Conservation (phyloP, 2,329 filamentous ascomycete species). For the Diaporthe sp. region DNA sequence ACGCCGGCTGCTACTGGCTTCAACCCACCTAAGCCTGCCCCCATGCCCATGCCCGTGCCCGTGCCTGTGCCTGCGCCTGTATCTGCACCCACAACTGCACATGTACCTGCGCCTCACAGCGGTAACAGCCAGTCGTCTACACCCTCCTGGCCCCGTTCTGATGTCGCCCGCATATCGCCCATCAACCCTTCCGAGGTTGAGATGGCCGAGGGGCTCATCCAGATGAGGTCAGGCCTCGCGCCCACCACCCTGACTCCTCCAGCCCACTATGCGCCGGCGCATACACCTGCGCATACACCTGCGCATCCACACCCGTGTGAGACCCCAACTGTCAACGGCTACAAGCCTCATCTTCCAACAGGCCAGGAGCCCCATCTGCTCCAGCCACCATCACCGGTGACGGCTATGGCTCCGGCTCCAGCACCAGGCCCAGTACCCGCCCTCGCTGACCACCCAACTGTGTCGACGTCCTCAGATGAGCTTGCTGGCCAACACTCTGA, state of each 20-base stretch:
- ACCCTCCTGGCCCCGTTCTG: not conserved
- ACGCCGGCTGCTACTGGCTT: slow-evolving; percentile 11
- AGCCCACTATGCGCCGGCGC: slow-evolving; percentile 19
- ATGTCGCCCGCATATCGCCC: slow-evolving; percentile 1
- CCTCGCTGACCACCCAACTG: slow-evolving; percentile 14
- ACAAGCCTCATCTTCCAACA: not conserved
- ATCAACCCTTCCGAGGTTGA: slow-evolving; percentile 28
- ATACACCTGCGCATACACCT: not conserved
- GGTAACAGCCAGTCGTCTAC: not conserved
- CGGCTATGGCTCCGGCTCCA: not conserved
- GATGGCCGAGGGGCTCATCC: slow-evolving; percentile 32
- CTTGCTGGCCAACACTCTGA: slow-evolving; percentile 27
- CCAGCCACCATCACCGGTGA: not conserved
- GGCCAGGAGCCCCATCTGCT: not conserved
- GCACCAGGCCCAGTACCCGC: not conserved
- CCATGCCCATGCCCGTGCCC: not conserved
- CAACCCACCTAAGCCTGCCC: not conserved
- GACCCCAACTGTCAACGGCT: slow-evolving; percentile 2
- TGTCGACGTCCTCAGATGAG: slow-evolving; percentile 34
- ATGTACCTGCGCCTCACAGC: not conserved
- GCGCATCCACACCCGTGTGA: not conserved
- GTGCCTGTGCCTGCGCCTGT: not conserved
- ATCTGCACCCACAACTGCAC: not conserved
- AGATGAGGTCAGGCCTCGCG: slow-evolving; percentile 33
- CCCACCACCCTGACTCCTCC: slow-evolving; percentile 29